phyloP scores from a whole-genome alignment of 176 grass and related monocot species.

The Musa troglodytarum region DNA sequence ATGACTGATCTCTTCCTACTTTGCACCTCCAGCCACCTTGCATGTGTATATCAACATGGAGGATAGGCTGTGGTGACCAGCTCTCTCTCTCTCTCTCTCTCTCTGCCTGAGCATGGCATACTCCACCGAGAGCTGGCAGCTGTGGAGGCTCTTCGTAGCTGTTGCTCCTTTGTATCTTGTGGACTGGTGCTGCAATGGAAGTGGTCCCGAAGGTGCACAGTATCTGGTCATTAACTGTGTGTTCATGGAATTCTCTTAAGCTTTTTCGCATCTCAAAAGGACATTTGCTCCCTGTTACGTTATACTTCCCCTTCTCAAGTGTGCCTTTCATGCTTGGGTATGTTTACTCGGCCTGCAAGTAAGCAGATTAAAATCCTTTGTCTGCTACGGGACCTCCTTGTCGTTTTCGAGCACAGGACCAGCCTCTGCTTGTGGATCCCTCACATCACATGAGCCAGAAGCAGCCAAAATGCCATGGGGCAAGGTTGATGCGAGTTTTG shows the following conservation, averaged over 20 bases:
- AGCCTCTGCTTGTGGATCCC: neutral
- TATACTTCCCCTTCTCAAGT: too few species aligned
- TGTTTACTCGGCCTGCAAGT: too few species aligned
- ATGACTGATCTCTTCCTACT: too few species aligned
- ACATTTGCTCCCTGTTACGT: too few species aligned
- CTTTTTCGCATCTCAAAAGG: too few species aligned
- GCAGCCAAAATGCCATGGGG: neutral
- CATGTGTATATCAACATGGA: conserved; percentile 50
- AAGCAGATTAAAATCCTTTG: too few species aligned
- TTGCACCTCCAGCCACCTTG: conserved; percentile 18
- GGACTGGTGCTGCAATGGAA: conserved; percentile 76
- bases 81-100: conserved; percentile 39
- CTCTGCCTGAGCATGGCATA: conserved; percentile 15
- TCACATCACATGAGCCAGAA: neutral
- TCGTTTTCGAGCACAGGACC: neutral
- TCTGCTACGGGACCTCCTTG: neutral
- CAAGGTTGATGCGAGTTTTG: too few species aligned
- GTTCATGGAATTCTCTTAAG: too few species aligned
- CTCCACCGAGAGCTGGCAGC: conserved; percentile 26
- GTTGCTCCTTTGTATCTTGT: conserved; percentile 76
- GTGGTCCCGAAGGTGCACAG: conserved; percentile 32
- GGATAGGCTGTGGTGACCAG: conserved; percentile 63
- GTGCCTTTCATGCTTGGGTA: too few species aligned
- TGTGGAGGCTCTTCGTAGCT: conserved; percentile 85
- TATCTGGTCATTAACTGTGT: too few species aligned